phyloP scores from a whole-genome alignment of 2,329 filamentous ascomycete genomes.

The Chaetomium sp. region DNA sequence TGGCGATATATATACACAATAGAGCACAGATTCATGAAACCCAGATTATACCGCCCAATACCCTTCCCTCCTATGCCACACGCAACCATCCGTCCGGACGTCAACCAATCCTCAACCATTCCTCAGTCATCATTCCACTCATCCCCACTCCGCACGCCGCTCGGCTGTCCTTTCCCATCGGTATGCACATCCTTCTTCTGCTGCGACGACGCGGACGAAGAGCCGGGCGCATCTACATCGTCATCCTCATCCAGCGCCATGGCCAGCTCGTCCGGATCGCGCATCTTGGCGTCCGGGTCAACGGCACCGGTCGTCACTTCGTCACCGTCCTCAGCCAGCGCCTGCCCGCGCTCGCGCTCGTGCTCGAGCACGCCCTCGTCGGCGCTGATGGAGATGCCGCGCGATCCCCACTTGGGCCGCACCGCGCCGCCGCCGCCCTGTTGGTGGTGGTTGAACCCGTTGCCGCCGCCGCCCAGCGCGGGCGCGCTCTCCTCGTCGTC shows the following conservation, averaged over 20 bases:
- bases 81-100: not conserved
- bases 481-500: constrained; percentile 65
- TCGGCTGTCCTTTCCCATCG: constrained; percentile 39
- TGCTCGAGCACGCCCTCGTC: constrained; percentile 61
- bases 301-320: constrained; percentile 50
- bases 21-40: not conserved
- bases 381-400: constrained; percentile 67
- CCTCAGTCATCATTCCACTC: constrained; percentile 46
- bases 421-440: constrained; percentile 19
- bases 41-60: not conserved
- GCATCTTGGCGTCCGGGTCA: constrained; percentile 67
- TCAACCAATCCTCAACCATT: constrained; percentile 15
- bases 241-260: constrained; percentile 61
- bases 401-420: constrained; percentile 62
- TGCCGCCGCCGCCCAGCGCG: constrained; percentile 45
- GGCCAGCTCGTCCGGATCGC: constrained; percentile 66
- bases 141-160: constrained; percentile 49
- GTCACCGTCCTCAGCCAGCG: constrained; percentile 36
- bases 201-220: constrained; percentile 1
- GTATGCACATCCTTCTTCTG: constrained; percentile 27
- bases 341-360: constrained; percentile 46
- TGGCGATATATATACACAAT: constrained; percentile 6
- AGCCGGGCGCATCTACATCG: constrained; percentile 40
- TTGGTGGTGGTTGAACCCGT: constrained; percentile 21
- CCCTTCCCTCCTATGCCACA: not conserved